Base-by-base conservation (phyloP, 306 rosid genomes). In the Inga leiocalycina region DNA sequence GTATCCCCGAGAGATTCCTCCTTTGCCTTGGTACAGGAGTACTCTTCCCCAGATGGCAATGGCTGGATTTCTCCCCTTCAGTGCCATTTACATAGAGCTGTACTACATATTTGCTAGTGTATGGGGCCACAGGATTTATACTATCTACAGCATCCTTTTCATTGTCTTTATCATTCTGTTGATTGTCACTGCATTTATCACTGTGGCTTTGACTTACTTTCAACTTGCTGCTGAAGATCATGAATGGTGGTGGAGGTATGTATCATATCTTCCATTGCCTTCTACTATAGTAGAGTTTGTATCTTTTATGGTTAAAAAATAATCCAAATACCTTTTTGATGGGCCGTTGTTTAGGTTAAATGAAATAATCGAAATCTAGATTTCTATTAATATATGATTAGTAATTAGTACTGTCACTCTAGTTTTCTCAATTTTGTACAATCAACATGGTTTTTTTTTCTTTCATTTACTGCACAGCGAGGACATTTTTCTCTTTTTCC, bases 171-270 rank as follows among this genome's bases (percentile, higher is more conserved):
- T 95, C 74, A 95, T 95, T 86, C 97, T 95, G 81, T 81, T 95
- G 91, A 92, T 93, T 82, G 98, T 95, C 87, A 95, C 98, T 73
- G 98, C 98, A 84, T 95, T 95, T 82, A 95, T 93, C 83, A 95
- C 98, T 71, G 98, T 95, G 89, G 98, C 98, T 76, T 82, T 95
- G 94, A 95, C 98, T 65, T 95, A 95, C 89, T 95, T 95, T 82
- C 98, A 95, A 90, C 97, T 95, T 82, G 95, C 98, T 81, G 98
- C 98, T n/a, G 98, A 95, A 88, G 98, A 95, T 86, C 98, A 95
- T 84, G 98, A 88, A 89, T 95, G 98, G 98, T 95, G 98, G 98
- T 95, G 98, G 98, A 95, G 98, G 98, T 95, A 89, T 71, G 76
- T 41, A 70, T 71, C 16, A 74, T 67, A 35, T 70, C 75, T 78